Percentiles rank a stretch among this genome's conserved stretches.
Conservation (phyloP, 2,329 filamentous ascomycete genomes). For the Xylaria sp. region DNA sequence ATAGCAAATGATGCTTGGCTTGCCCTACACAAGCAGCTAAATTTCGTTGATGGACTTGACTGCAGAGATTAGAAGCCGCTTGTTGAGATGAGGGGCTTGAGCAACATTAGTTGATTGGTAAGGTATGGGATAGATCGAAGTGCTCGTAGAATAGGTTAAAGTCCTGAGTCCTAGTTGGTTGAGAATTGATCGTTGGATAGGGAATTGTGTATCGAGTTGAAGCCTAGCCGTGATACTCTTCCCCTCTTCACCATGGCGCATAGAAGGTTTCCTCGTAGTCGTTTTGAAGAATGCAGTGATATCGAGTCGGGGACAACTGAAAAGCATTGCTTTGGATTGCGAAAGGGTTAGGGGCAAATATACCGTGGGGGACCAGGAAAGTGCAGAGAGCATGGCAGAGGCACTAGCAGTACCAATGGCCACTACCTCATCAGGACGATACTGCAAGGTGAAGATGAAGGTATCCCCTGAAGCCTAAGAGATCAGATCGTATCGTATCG, state of each 20-base stretch:
- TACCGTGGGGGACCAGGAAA: no score
- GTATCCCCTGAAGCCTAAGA: background rate
- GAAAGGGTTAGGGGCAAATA: no score
- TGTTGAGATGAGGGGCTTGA: background rate
- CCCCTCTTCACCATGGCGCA: background rate
- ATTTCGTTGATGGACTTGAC: background rate
- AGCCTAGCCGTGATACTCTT: background rate
- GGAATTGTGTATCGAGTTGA: background rate
- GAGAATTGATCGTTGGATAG: background rate
- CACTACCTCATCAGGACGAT: background rate
- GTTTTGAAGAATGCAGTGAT: background rate
- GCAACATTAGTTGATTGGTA: background rate
- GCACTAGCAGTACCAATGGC: no score
- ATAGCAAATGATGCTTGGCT: background rate
- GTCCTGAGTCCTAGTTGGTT: background rate
- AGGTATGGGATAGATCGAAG: background rate
- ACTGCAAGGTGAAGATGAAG: background rate
- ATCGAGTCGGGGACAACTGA: background rate
- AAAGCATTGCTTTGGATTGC: background rate
- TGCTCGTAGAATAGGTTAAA: background rate
- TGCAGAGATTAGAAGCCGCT: background rate
- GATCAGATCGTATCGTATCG: conserved; percentile 17
- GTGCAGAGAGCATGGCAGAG: no score
- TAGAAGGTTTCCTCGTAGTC: background rate
- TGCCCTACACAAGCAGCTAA: background rate